Base-by-base conservation (phyloP, 345 rosid species). In the Citrus hindsii region DNA sequence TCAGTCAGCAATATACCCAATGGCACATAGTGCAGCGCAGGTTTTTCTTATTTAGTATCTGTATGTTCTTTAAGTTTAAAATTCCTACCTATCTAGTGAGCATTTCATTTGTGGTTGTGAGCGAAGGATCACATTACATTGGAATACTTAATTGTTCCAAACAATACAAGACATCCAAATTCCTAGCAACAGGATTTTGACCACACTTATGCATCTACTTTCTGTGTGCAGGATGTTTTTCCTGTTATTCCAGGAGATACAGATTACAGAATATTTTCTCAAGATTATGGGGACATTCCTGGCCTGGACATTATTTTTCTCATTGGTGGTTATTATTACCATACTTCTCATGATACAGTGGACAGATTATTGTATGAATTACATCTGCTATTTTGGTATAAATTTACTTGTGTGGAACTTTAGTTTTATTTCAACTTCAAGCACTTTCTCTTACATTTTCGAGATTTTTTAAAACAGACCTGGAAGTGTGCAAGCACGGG, bases 21-120 rank as follows among this genome's bases (percentile, higher is more conserved):
- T 94, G 99, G 99, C 97, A 58, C 92, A 94, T 84, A 96, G 98
- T 84, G 98, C 98, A 71, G 98, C 98, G 82, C 99, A 96, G 98
- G 98, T 94, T 78, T 79, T 79, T 83, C 76, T 79, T 79, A 69
- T 73, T 68, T 28, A 58, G 69, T 70, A 30, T 64, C 59, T 79
- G 35, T 79, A 33, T 40, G 27, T 61, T 38, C 27, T 42, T 74
- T 42, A 74, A 82, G 62, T 73, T 62, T 10, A 67, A 27, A 65
- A 56, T 71, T 69, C 68, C 74, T 67, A 60, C 35, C 67, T 64
- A 35, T 69, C 67, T 79, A 32, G n/a, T 42, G 78, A 67, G 67
- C 53, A 66, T 68, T 67, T 76, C 30, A 40, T 25, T 73, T 35
- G 33, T 62, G 21, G 37, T 40, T 60, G n/a, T 62, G 16, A 14